Conservation (phyloP, 306 rosid species). For the Prunus davidiana region DNA sequence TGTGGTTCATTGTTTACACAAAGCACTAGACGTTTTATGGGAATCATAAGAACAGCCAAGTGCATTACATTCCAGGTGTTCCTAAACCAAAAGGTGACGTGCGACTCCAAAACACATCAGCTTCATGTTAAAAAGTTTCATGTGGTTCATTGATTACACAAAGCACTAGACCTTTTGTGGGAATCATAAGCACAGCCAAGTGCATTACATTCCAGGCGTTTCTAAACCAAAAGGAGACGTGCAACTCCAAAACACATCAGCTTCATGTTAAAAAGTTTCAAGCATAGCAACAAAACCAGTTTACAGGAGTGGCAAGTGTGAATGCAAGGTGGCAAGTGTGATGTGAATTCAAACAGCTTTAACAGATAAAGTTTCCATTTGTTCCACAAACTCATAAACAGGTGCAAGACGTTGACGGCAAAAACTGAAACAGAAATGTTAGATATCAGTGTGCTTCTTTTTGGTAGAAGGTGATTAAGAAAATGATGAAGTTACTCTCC, state of each 20-base stretch:
- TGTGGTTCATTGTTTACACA: background rate
- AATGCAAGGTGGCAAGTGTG: background rate
- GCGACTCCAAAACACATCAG: background rate
- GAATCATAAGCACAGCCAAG: background rate
- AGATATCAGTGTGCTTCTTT: background rate
- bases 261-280: background rate
- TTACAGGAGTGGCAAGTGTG: background rate
- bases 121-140: background rate
- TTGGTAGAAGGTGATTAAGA: background rate
- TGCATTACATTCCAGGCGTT: background rate
- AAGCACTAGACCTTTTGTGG: background rate
- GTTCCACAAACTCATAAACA: conserved; percentile 4
- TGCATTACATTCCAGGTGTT: background rate
- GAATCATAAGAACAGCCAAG: background rate
- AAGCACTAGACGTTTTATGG: background rate
- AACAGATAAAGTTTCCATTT: background rate
- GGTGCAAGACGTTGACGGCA: conserved; percentile 4
- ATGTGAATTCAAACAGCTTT: background rate
- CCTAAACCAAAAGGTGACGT: background rate
- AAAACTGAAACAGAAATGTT: conserved; percentile 1
- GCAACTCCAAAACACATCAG: background rate
- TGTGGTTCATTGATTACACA: background rate
- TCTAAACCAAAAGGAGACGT: background rate
- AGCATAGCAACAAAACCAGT: background rate
- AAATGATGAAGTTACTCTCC: background rate